Percentiles rank a stretch among this genome's conserved stretches.
phyloP scores from a whole-genome alignment of 2,329 filamentous ascomycete genomes.

The Chaetomiaceae sp. region DNA sequence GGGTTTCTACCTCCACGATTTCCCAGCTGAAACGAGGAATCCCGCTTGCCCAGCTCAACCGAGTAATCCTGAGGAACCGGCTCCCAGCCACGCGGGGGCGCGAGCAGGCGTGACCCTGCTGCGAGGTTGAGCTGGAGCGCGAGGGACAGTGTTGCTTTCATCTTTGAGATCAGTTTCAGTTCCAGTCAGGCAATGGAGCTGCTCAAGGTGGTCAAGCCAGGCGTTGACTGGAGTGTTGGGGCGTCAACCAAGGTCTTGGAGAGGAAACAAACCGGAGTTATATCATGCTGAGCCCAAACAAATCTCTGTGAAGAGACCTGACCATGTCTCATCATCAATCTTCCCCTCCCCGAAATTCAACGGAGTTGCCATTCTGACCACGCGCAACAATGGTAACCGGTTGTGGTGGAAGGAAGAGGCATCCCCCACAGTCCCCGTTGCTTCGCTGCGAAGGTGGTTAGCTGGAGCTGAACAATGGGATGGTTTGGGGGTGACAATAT shows the following conservation, averaged over 20 bases:
- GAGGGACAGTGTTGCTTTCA: slow-evolving; percentile 1
- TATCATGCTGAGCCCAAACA: too few relatives aligned
- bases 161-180: background rate
- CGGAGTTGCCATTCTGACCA: too few relatives aligned
- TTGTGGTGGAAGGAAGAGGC: background rate
- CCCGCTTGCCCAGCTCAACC: too few relatives aligned
- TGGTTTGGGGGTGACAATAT: background rate
- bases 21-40: background rate
- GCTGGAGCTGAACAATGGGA: slow-evolving; percentile 9
- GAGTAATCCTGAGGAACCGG: background rate
- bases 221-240: too few relatives aligned
- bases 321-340: too few relatives aligned
- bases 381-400: too few relatives aligned
- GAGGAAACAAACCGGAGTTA: too few relatives aligned
- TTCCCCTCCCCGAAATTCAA: too few relatives aligned
- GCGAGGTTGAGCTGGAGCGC: slow-evolving; percentile 8
- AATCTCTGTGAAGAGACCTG: too few relatives aligned
- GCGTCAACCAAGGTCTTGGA: too few relatives aligned
- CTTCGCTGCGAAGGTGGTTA: background rate
- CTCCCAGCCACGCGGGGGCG: background rate
- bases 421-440: background rate
- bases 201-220: too few relatives aligned
- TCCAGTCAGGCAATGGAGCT: too few relatives aligned
- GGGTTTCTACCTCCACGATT: background rate
- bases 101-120: background rate